Conservation (phyloP, 2,329 filamentous ascomycete genomes). For the Trichophyton rubrum region DNA sequence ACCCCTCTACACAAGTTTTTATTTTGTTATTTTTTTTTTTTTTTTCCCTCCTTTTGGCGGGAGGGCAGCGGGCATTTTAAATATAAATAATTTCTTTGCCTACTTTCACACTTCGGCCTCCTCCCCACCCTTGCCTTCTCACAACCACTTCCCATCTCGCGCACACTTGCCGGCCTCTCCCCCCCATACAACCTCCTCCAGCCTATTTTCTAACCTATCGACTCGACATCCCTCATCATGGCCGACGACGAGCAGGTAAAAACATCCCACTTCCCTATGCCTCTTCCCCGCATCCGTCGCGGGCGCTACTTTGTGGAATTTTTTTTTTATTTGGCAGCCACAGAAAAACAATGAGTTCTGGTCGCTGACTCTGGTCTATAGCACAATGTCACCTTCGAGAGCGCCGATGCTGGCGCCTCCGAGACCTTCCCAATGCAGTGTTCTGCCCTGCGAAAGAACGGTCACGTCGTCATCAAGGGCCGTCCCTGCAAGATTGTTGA, state of each 20-base stretch:
- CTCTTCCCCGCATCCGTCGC: conserved; percentile 16
- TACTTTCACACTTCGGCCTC: conserved; percentile 12
- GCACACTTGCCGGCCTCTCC: conserved; percentile 15
- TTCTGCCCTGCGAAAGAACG: conserved; percentile 99
- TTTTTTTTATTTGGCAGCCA: not conserved
- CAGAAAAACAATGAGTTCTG: not conserved
- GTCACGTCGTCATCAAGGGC: conserved; percentile 94
- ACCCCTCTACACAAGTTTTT: conserved; percentile 9
- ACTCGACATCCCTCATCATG: conserved; percentile 40
- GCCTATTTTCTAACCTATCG: conserved; percentile 11
- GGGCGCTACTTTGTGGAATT: too few species aligned
- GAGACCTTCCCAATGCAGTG: conserved; percentile 96
- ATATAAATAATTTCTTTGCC: not conserved
- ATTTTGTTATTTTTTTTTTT: conserved; percentile 7
- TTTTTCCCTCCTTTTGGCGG: conserved; percentile 11
- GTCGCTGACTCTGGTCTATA: conserved; percentile 23
- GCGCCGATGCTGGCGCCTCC: conserved; percentile 91
- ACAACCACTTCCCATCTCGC: conserved; percentile 13
- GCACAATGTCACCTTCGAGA: conserved; percentile 74
- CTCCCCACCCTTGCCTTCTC: conserved; percentile 12
- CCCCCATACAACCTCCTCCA: conserved; percentile 9
- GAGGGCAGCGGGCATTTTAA: conserved; percentile 9
- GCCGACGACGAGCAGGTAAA: conserved; percentile 54
- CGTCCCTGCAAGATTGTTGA: conserved; percentile 99
- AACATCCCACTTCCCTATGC: conserved; percentile 22